Evolutionary conservation across 805 yeast genomes (phyloP), one percentile per base, ranked within the genome.

Genomic region (Kuraishia floccosa): DNA sequence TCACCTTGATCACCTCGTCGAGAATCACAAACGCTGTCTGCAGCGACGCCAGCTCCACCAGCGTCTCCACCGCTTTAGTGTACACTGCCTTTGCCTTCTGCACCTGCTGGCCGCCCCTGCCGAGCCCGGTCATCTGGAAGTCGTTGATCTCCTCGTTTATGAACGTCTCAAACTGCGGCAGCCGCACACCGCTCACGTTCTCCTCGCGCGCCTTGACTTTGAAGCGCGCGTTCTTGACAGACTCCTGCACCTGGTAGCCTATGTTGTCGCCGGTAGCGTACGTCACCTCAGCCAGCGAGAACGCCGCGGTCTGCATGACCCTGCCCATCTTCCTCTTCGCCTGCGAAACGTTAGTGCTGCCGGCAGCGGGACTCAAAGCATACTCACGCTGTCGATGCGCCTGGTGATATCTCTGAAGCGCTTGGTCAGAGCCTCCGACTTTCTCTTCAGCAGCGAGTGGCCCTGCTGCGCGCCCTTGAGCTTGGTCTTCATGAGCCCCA

Each of bases 51-150:
- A 89, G 68, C 52, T 86, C 96, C 20, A 89, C 96, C 39, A 89
- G 68, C 0, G 96, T 86, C 58, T 91, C 97, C n/a, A 91, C 96
- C 10, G 96, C 95, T 48, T 78, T 83, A 23, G 96, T 78, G 56
- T 91, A 91, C 16, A 91, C 94, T 41, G 72, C 72, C 57, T 87
- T 86, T 35, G 97, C 96, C 56, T 79, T 80, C 56, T 83, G 94
- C 33, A 89, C 94, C 54, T 89, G 97, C 58, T 89, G 97, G 40
- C 98, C 97, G 58, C 98, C 98, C 55, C 96, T 72, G 4, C 98
- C 98, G 42, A 89, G 67, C 44, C 98, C 98, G 4, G 97, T 89
- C 73, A 89, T 65, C 55, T 84, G 84, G 67, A 89, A 89, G 50
- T 91, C 98, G 49, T 89, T 89, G 52, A 84, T 82, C 8, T 75